These are phyloP conservation scores for Beauveria bassiana DNA, from an alignment of 2,329 filamentous ascomycete species.

Conservation along the genomic window DNA sequence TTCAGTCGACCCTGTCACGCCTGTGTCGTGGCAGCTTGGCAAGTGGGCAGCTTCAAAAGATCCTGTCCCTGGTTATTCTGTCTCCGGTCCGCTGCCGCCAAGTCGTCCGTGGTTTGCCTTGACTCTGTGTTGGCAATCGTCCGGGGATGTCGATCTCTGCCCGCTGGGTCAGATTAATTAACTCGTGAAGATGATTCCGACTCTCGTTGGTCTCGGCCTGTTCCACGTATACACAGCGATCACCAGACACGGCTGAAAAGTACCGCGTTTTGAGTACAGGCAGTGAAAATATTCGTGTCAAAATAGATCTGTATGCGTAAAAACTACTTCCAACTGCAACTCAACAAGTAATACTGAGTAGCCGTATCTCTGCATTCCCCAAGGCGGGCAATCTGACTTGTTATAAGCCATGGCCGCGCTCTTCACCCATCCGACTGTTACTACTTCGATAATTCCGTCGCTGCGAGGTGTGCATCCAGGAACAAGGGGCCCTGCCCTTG, in stretches of 20 bases:
- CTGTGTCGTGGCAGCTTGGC: neutral
- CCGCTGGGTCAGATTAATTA: neutral
- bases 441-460: neutral
- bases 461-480: neutral
- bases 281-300: neutral
- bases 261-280: neutral
- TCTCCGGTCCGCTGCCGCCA: neutral
- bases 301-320: neutral
- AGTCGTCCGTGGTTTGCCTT: neutral
- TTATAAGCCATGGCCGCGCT: neutral
- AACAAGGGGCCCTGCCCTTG: neutral
- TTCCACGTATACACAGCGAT: neutral
- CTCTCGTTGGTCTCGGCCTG: neutral
- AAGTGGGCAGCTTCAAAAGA: neutral
- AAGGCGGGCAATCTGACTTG: neutral
- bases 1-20: neutral
- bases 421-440: neutral
- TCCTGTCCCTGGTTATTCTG: neutral
- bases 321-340: neutral
- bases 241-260: neutral
- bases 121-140: neutral
- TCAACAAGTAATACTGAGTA: neutral
- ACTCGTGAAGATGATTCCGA: neutral
- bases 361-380: neutral
- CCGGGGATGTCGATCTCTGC: constrained; percentile 1